Conservation (phyloP, 2,329 filamentous ascomycete species). For the Fusarium sp. region DNA sequence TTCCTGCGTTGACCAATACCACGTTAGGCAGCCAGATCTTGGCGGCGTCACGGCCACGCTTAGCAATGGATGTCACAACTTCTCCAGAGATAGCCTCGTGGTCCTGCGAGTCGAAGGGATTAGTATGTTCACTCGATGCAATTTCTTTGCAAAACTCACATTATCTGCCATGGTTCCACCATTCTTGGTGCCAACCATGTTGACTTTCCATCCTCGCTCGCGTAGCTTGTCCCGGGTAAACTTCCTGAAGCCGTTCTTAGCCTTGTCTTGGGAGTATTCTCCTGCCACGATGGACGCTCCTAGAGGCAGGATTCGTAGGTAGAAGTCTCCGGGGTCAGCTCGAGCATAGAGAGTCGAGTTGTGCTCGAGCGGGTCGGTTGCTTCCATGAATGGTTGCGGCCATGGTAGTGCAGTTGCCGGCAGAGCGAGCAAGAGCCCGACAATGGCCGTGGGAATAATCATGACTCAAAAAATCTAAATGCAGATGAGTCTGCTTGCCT, state of each 20-base stretch:
- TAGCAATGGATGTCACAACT: not conserved
- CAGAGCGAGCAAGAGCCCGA: not conserved
- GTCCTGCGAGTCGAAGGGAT: not conserved
- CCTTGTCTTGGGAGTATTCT: not conserved
- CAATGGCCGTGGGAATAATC: not conserved
- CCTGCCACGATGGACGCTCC: slow-evolving; percentile 2
- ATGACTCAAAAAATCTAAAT: not conserved
- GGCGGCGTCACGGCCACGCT: slow-evolving; percentile 1
- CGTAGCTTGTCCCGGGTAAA: slow-evolving; percentile 3
- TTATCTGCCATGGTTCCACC: slow-evolving; percentile 3
- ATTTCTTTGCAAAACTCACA: not conserved
- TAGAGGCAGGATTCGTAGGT: not conserved
- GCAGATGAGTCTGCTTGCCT: not conserved
- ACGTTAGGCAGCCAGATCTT: slow-evolving; percentile 1
- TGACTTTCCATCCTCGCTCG: slow-evolving; percentile 5
- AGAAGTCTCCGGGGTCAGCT: slow-evolving; percentile 1
- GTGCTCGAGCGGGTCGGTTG: not conserved
- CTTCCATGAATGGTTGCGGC: not conserved
- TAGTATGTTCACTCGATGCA: fast-evolving
- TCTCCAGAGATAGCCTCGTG: slow-evolving; percentile 5
- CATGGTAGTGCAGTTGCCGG: not conserved
- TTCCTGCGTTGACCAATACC: slow-evolving; percentile 3
- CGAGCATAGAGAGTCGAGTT: slow-evolving; percentile 4
- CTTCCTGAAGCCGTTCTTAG: slow-evolving; percentile 4
- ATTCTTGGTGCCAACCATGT: slow-evolving; percentile 2